Evolutionary conservation across 805 yeast genomes (phyloP), one percentile per base, ranked within the genome.

Genomic region (Barnettozyma botsteinii): DNA sequence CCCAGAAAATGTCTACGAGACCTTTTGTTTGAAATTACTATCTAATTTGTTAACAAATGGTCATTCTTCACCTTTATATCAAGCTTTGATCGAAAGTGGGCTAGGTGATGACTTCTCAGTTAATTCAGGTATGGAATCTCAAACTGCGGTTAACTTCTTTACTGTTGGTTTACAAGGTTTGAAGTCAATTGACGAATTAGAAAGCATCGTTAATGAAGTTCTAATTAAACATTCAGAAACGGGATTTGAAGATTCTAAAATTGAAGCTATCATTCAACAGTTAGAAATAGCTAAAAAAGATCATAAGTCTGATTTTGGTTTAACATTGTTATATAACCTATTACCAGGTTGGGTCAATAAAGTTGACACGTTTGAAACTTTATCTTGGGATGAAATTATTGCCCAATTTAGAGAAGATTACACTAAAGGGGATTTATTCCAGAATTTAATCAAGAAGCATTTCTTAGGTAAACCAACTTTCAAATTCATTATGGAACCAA

Each of bases 201-300:
- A 76, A 43, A 49, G 52, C 0, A 67, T 68, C 4, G 70, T 86
- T 6, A 45, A 57, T 14, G 59, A 63, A 0, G 73, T 79, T 5
- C 60, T 89, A 20, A 49, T 60, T 4, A 62, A 72, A 17, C 64
- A 72, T 10, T 56, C 67, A 10, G 57, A 57, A 18, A 55, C 55
- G 5, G 75, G 77, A 1, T 75, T 84, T 51, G 73, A 78, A 9
- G 64, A 66, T 14, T 56, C 68, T 13, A 77, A 86, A 52, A 73
- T 93, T n/a, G 81, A 84, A 40, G 98, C 95, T 0, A 75, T 91
- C 36, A 69, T 93, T 28, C 94, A 88, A 60, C 98, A 89, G 58
- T 63, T 88, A 26, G 98, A 93, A 59, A 64, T 93, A 23, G 63
- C 78, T 26, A 81, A 86, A 57, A 86, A 86, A 51, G 89, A 87